A percentile compares a stretch with the other conserved stretches of the same genome.
phyloP scores from a whole-genome alignment of 2,329 filamentous ascomycete genomes.

The Botrytis fragariae region DNA sequence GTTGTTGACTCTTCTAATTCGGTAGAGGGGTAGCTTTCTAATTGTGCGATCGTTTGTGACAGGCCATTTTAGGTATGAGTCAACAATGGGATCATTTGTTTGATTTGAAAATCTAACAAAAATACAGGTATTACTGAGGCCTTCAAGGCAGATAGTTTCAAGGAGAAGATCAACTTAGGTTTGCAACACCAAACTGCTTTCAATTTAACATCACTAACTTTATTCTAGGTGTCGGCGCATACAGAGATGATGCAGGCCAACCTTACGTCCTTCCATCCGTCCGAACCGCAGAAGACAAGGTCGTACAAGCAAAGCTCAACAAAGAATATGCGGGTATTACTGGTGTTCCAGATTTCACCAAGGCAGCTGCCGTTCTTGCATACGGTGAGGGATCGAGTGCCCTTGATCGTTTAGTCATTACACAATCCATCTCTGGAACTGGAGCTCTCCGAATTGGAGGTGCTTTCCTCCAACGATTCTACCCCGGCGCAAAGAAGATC shows the following conservation, averaged over 20 bases:
- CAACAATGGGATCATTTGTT: slow-evolving; percentile 23
- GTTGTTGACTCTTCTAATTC: slow-evolving; percentile 22
- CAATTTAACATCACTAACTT: slow-evolving; percentile 25
- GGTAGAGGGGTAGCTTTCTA: slow-evolving; percentile 39
- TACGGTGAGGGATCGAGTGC: slow-evolving; percentile 79
- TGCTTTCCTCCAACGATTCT: slow-evolving; percentile 89
- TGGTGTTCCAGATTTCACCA: slow-evolving; percentile 90
- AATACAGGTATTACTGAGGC: slow-evolving; percentile 84
- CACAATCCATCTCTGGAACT: slow-evolving; percentile 97
- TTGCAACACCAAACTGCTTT: slow-evolving; percentile 37
- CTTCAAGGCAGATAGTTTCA: slow-evolving; percentile 93
- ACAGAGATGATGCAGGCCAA: slow-evolving; percentile 97
- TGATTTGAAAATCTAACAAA: slow-evolving; percentile 34
- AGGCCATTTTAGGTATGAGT: slow-evolving; percentile 74
- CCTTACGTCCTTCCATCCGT: slow-evolving; percentile 97
- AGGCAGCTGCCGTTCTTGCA: slow-evolving; percentile 84
- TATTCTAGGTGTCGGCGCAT: slow-evolving; percentile 82
- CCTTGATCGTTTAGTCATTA: slow-evolving; percentile 81
- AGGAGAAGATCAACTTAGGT: slow-evolving; percentile 98
- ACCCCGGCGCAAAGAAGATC: slow-evolving; percentile 87
- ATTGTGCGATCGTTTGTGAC: slow-evolving; percentile 29
- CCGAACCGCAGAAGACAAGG: slow-evolving; percentile 80
- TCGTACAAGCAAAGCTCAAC: slow-evolving; percentile 75
- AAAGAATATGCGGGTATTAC: slow-evolving; percentile 99
- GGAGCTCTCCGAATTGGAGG: slow-evolving; percentile 93